Base-by-base conservation (phyloP, 176 grass and related monocot species). In the Panicum miliaceum region DNA sequence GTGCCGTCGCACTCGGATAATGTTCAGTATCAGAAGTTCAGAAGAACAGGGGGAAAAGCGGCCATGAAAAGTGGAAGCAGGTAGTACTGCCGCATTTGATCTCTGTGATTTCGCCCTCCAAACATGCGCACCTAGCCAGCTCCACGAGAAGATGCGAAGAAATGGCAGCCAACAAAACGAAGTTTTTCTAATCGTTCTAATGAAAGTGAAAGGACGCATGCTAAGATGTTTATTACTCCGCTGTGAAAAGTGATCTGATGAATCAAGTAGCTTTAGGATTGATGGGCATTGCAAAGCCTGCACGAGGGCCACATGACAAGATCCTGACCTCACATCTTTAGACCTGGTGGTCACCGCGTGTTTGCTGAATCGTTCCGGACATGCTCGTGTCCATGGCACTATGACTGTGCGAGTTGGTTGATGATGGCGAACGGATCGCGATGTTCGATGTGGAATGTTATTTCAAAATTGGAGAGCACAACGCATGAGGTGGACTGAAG, bases 1-100 rank as follows among this genome's bases (percentile, higher is more conserved):
- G 51, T 85, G 14, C 23, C 22, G 88, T 89, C 77, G 3, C 80
- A 4, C 41, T 88, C 80, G 23, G 73, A 20, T 2, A 73, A 47
- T 74, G 40, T 67, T 36, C 52, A 71, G 36, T 8, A 40, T 34
- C 79, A 60, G 35, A 59, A 41, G 4, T 35, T 54, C 40, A 47
- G 6, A 47, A 12, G 4, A 65, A n/a, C 3, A 8, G 20, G 11
- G 27, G 22, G 22, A 80, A 57, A 32, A 12, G 48, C 53, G 68
- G 32, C 19, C 35, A 37, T 68, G 4, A 26, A 36, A 84, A 50
- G 68, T 58, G 45, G 81, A 80, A 58, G 40, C 22, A 75, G 64
- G 43, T 68, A 40, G 25, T 74, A 52, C 26, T 60, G 58, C 27
- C 68, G 59, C 26, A 19, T 72, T 65, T 74, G 46, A 29, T 57